Percentiles rank a stretch among this genome's conserved stretches.
Conservation (phyloP, 2,329 filamentous ascomycete genomes). For the Fusarium nanum region DNA sequence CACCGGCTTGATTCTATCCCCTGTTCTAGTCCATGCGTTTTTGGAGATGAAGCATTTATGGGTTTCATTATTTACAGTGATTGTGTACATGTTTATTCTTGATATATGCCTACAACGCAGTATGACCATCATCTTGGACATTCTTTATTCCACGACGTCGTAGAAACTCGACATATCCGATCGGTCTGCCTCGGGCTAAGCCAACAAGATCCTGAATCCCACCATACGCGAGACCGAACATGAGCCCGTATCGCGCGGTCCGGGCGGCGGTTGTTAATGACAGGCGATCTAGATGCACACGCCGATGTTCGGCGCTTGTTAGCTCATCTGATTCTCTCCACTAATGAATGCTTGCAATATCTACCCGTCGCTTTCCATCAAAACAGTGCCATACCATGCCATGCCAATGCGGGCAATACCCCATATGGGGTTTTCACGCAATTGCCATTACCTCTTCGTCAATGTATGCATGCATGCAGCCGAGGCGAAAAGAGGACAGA, state of each 20-base stretch:
- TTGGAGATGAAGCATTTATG: background rate
- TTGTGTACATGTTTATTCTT: background rate
- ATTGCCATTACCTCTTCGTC: conserved; percentile 22
- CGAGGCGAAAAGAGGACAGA: background rate
- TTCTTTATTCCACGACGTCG: conserved; percentile 54
- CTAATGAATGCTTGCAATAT: conserved; percentile 37
- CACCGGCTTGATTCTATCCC: background rate
- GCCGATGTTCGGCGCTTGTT: conserved; percentile 48
- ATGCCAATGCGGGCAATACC: conserved; percentile 21
- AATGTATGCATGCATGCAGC: conserved; percentile 21
- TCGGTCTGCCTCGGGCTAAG: conserved; percentile 74
- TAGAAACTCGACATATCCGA: conserved; percentile 79
- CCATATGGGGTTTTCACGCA: conserved; percentile 33
- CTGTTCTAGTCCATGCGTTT: conserved; percentile 5
- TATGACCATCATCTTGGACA: conserved; percentile 22
- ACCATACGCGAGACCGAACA: conserved; percentile 83
- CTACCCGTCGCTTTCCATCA: conserved; percentile 44
- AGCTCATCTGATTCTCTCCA: conserved; percentile 28
- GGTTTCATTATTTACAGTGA: conserved; percentile 5
- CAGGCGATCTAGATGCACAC: conserved; percentile 72
- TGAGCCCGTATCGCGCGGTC: conserved; percentile 82
- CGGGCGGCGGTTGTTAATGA: conserved; percentile 80
- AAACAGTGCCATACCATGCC: conserved; percentile 24
- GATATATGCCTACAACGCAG: background rate
- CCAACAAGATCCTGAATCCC: conserved; percentile 81